Conservation (phyloP, 495 filamentous ascomycete species). For the Delitschia confertaspora region DNA sequence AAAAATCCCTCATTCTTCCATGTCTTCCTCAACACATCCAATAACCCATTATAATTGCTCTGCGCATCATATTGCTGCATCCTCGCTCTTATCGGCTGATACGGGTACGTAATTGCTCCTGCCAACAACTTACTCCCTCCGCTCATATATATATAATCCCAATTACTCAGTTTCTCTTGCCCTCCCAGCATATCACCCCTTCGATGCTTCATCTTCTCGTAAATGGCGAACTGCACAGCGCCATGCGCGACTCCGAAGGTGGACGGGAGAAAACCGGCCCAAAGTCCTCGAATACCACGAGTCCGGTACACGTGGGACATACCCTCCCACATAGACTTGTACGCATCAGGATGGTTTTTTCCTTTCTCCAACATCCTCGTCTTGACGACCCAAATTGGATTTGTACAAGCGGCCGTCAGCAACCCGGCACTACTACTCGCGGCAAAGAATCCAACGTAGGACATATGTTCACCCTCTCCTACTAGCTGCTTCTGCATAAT, state of each 20-base stretch:
- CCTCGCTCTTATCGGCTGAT: slow-evolving; percentile 80
- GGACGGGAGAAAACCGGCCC: slow-evolving; percentile 71
- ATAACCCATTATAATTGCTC: slow-evolving; percentile 55
- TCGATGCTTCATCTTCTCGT: slow-evolving; percentile 73
- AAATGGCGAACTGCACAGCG: slow-evolving; percentile 91
- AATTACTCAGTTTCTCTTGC: slow-evolving; percentile 49
- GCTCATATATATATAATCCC: slow-evolving; percentile 68
- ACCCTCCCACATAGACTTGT: slow-evolving; percentile 65
- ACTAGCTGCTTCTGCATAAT: slow-evolving; percentile 31
- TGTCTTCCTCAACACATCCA: slow-evolving; percentile 62
- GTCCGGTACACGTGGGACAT: slow-evolving; percentile 49
- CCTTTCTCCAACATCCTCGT: slow-evolving; percentile 92
- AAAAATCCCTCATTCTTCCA: slow-evolving; percentile 68
- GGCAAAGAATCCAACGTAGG: slow-evolving; percentile 72
- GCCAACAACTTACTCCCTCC: slow-evolving; percentile 81
- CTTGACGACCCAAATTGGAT: slow-evolving; percentile 98
- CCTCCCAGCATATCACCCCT: slow-evolving; percentile 35
- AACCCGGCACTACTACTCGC: slow-evolving; percentile 58
- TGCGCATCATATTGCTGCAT: slow-evolving; percentile 81
- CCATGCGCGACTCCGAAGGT: slow-evolving; percentile 90
- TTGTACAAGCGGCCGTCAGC: slow-evolving; percentile 71
- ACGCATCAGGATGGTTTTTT: slow-evolving; percentile 62
- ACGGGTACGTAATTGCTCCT: slow-evolving; percentile 80
- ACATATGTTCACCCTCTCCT: slow-evolving; percentile 37
- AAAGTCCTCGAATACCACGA: slow-evolving; percentile 73